Evolutionary conservation across 2,329 filamentous ascomycete species (phyloP).

Genomic region (Apiospora koreana): DNA sequence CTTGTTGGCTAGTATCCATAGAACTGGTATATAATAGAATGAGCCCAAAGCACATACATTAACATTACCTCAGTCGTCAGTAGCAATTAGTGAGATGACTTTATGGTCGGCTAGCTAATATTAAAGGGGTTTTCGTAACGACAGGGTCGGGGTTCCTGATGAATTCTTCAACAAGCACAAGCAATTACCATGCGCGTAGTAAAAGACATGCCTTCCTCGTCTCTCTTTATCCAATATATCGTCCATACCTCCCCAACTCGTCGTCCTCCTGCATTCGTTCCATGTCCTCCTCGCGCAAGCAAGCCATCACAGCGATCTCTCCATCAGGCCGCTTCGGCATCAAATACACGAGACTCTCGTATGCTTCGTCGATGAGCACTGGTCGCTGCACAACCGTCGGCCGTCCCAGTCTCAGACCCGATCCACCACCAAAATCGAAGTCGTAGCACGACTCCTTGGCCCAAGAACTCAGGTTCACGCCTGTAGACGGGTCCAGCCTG

Average conservation of each 20-base stretch:
- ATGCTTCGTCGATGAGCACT: slow-evolving; percentile 36
- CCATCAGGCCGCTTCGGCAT: slow-evolving; percentile 46
- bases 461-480: slow-evolving; percentile 58
- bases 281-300: slow-evolving; percentile 50
- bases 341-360: slow-evolving; percentile 52
- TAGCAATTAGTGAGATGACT: not conserved
- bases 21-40: not conserved
- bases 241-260: slow-evolving; percentile 41
- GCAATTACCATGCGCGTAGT: not conserved
- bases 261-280: slow-evolving; percentile 42
- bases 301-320: slow-evolving; percentile 44
- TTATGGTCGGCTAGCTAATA: too few relatives aligned
- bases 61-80: too few relatives aligned
- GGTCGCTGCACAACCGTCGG: slow-evolving; percentile 51
- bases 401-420: slow-evolving; percentile 37
- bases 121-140: not conserved
- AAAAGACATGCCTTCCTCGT: too few relatives aligned
- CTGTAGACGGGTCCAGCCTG: slow-evolving; percentile 35
- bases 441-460: slow-evolving; percentile 45
- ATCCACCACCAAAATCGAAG: slow-evolving; percentile 42
- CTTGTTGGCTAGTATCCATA: not conserved
- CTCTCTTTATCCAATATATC: slow-evolving; percentile 33
- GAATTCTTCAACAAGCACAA: not conserved
- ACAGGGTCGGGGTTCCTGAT: not conserved
- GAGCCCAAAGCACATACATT: not conserved